A percentile compares a stretch with the other conserved stretches of the same genome.
These are phyloP conservation scores for Mycothermus thermophilus DNA, from an alignment of 495 filamentous ascomycete species.

Conservation along the genomic window DNA sequence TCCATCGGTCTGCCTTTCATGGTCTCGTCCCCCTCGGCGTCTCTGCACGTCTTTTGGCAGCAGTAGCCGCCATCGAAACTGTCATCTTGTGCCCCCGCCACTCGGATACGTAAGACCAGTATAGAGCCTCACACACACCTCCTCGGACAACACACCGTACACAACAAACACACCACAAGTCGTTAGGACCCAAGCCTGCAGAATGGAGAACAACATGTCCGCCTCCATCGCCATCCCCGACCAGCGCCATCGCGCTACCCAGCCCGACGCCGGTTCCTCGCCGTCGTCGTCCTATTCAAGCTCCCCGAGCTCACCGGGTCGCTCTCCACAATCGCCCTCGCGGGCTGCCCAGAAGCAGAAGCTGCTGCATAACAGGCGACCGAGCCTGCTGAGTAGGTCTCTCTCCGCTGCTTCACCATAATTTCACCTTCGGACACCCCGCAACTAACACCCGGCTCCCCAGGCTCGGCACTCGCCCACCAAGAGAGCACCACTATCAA, in stretches of 20 bases:
- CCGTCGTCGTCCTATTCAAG: conserved; percentile 40
- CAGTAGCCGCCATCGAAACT: conserved; percentile 6
- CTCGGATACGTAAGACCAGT: too few relatives aligned
- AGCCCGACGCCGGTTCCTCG: conserved; percentile 31
- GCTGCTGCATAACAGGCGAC: conserved; percentile 36
- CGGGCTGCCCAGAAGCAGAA: conserved; percentile 26
- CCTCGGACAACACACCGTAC: too few relatives aligned
- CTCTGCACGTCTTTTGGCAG: conserved; percentile 16
- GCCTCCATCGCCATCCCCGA: conserved; percentile 41
- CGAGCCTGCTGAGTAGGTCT: conserved; percentile 40
- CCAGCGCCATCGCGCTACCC: conserved; percentile 23
- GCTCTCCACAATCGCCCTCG: conserved; percentile 20
- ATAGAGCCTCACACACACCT: not conserved
- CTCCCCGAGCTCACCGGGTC: conserved; percentile 34
- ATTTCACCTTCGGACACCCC: not conserved
- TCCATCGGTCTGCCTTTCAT: conserved; percentile 11
- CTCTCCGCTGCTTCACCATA: not conserved
- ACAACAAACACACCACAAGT: too few relatives aligned
- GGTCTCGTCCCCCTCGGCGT: conserved; percentile 11
- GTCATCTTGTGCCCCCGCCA: too few relatives aligned
- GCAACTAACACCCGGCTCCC: conserved; percentile 9
- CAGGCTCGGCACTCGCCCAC: conserved; percentile 48
- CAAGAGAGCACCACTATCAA: conserved; percentile 57
- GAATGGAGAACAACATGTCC: conserved; percentile 27
- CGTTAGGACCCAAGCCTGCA: too few relatives aligned